These are phyloP conservation scores for Nakazawaea anatomiae DNA, from an alignment of 805 yeast species.

Conservation along the genomic window DNA sequence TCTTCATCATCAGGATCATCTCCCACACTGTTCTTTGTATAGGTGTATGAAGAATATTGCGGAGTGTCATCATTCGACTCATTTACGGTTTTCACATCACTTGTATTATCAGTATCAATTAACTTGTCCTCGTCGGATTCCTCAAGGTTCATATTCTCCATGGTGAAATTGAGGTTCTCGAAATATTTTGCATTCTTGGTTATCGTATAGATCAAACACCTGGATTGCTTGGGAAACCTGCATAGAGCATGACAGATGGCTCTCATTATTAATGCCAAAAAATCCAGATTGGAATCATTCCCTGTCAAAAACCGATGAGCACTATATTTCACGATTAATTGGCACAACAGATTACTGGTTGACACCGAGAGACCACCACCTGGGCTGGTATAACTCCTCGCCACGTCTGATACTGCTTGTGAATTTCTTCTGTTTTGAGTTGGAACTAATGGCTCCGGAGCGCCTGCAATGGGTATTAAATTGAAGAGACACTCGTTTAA, in stretches of 20 bases:
- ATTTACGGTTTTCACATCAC: too few relatives aligned
- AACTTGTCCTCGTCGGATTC: background rate
- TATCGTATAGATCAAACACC: conserved; percentile 48
- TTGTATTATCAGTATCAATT: background rate
- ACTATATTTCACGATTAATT: conserved; percentile 34
- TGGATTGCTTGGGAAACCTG: conserved; percentile 45
- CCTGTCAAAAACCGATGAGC: conserved; percentile 28
- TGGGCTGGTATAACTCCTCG: conserved; percentile 14
- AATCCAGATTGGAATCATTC: conserved; percentile 42
- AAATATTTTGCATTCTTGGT: conserved; percentile 25
- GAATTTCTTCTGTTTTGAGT: conserved; percentile 9
- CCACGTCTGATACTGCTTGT: conserved; percentile 10
- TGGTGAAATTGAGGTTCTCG: conserved; percentile 6
- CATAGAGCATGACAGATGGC: conserved; percentile 46
- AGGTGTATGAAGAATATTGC: background rate
- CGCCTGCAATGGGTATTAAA: conserved; percentile 37
- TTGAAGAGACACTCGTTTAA: conserved; percentile 59
- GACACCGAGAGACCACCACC: conserved; percentile 44
- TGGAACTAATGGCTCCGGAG: conserved; percentile 1
- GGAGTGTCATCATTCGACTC: background rate
- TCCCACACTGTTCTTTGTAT: background rate
- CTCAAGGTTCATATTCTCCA: conserved; percentile 6
- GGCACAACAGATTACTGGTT: conserved; percentile 40
- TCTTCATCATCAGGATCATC: background rate
- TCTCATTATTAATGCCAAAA: conserved; percentile 53